Percentiles rank a stretch among this genome's conserved stretches.
Conservation (phyloP, 148 eudicot species). For the Cornus kousa region DNA sequence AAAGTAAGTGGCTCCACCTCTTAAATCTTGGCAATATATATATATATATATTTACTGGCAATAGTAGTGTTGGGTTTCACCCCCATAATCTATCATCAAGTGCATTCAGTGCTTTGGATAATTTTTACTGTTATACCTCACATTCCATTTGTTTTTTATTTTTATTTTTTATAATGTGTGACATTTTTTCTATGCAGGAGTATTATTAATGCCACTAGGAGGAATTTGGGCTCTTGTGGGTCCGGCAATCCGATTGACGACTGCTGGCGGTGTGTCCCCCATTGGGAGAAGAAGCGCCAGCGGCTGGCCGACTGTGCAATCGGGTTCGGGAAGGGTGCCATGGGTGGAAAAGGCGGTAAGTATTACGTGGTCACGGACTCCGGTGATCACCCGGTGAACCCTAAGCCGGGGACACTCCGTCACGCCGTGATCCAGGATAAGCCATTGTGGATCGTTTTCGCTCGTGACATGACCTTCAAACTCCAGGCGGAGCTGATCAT, state of each 20-base stretch:
- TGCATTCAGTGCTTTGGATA: too few species aligned
- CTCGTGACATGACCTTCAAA: constrained; percentile 50
- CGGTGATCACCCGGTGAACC: constrained; percentile 43
- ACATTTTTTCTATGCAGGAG: constrained; percentile 28
- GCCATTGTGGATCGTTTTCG: constrained; percentile 60
- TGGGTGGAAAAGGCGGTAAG: constrained; percentile 52
- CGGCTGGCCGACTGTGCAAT: constrained; percentile 61
- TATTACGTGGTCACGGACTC: constrained; percentile 55
- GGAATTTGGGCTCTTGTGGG: constrained; percentile 54
- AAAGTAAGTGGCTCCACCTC: constrained; percentile 8
- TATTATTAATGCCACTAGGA: constrained; percentile 46
- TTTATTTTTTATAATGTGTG: not conserved
- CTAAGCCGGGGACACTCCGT: constrained; percentile 61
- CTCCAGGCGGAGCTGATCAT: constrained; percentile 54
- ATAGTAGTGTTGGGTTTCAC: too few species aligned
- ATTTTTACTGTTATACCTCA: too few species aligned
- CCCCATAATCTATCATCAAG: too few species aligned
- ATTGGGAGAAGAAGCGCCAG: constrained; percentile 58
- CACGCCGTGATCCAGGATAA: constrained; percentile 50
- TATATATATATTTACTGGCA: not conserved
- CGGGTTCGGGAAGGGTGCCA: constrained; percentile 56
- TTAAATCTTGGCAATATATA: too few species aligned
- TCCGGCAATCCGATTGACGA: constrained; percentile 66
- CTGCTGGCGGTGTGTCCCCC: constrained; percentile 63
- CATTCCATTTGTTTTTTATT: too few species aligned